Evolutionary conservation across 179 eudicot genomes (phyloP), one percentile per base, ranked within the genome.

Genomic region (Actinidia polygama): DNA sequence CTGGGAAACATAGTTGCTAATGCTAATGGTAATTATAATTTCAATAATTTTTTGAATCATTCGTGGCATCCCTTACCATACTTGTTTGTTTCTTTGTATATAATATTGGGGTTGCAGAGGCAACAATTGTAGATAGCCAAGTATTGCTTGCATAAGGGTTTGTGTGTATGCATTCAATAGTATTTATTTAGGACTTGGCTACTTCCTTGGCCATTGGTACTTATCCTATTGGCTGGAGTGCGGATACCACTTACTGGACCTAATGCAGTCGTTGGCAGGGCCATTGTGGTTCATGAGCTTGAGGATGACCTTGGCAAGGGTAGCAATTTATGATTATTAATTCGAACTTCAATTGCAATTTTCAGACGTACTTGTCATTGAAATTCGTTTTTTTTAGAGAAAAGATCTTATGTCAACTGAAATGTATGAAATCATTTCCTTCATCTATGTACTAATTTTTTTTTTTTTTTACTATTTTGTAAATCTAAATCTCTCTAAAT

Each of bases 1-100:
- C 99, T 96, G 99, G 97, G 99, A 96, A 96, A 96, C 99, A 96
- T 96, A 83, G 88, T 94, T 87, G 99, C 98, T 64, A 93, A 96
- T 86, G 92, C 94, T 77, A 93, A 94, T 69, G 99, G 99, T 95
- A 87, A 71, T 44, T 73, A 7, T 72, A 70, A 4, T 77, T 66
- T 73, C 24, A 61, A 0, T 26, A 11, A 47, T 47, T 73, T 66
- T 47, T 63, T 16, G 40, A 23, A 54, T 70, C 64, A 40, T 57
- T 62, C 15, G 68, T 83, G 10, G 23, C 50, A 21, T 24, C 78
- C 19, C 0, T 80, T 19, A 50, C 21, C 73, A 53, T 21, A 46
- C 49, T 79, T 50, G 19, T 49, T 81, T 80, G 21, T 68, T 75
- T 26, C 70, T 61, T 47, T 73, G 75, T 77, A 72, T 77, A 58